A percentile compares a stretch with the other conserved stretches of the same genome.
Conservation (phyloP, 495 filamentous ascomycete species). For the Alectoria sarmentosa region DNA sequence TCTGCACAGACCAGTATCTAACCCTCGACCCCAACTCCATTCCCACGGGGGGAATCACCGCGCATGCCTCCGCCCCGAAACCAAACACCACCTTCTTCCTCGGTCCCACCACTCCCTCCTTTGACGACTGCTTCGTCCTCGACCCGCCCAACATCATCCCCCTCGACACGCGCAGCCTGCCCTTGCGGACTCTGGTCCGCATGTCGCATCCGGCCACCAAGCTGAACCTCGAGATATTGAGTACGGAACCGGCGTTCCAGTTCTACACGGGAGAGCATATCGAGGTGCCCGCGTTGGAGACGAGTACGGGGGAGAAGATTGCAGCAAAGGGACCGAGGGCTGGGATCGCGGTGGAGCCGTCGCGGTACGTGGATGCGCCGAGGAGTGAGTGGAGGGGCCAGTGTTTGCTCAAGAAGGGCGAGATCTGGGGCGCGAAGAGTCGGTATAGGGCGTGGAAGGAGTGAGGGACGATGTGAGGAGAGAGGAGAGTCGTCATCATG, state of each 20-base stretch:
- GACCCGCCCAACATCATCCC: slow-evolving; percentile 47
- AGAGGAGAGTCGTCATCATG: too few species aligned
- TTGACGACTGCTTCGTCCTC: slow-evolving; percentile 89
- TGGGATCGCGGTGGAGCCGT: slow-evolving; percentile 88
- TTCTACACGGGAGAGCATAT: slow-evolving; percentile 89
- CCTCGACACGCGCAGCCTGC: slow-evolving; percentile 65
- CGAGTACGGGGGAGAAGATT: slow-evolving; percentile 51
- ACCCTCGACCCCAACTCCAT: slow-evolving; percentile 64
- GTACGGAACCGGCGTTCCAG: slow-evolving; percentile 93
- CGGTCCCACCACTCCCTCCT: slow-evolving; percentile 55
- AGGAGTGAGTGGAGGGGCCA: slow-evolving; percentile 68
- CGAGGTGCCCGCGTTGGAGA: slow-evolving; percentile 63
- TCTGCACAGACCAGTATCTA: slow-evolving; percentile 65
- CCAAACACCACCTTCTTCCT: slow-evolving; percentile 62
- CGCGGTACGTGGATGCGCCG: slow-evolving; percentile 81
- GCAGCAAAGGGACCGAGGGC: slow-evolving; percentile 56
- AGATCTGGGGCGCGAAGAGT: slow-evolving; percentile 69
- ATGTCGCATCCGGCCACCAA: slow-evolving; percentile 64
- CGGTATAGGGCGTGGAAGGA: slow-evolving; percentile 77
- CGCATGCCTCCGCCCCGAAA: slow-evolving; percentile 53
- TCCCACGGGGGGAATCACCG: slow-evolving; percentile 41
- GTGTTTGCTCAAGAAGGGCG: slow-evolving; percentile 70
- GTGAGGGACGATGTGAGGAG: slow-evolving; percentile 9
- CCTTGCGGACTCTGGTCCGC: slow-evolving; percentile 55
- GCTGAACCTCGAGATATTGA: slow-evolving; percentile 74